These are phyloP conservation scores for Glycine tomentella DNA, from an alignment of 306 rosid species.

Conservation along the genomic window DNA sequence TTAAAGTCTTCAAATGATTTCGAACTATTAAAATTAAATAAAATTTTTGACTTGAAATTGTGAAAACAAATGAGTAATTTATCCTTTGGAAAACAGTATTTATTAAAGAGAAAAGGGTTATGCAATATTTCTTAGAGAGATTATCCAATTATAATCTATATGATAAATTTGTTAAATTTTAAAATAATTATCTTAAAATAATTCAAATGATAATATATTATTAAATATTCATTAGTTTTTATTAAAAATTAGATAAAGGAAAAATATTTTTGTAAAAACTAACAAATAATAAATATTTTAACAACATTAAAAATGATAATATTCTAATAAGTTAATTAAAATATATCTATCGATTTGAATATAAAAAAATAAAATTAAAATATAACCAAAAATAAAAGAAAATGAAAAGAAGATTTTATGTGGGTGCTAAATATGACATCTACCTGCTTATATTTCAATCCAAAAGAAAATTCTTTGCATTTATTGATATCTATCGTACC, in stretches of 20 bases:
- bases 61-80: conserved; percentile 14
- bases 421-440: conserved; percentile 48
- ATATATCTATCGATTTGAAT: background rate
- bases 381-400: conserved; percentile 12
- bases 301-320: background rate
- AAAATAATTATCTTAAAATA: too few relatives aligned
- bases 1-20: conserved; percentile 27
- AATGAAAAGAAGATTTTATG: conserved; percentile 39
- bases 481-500: conserved; percentile 17
- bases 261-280: background rate
- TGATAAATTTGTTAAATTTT: too few relatives aligned
- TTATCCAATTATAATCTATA: too few relatives aligned
- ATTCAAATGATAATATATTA: background rate
- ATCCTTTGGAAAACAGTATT: background rate
- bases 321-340: too few relatives aligned
- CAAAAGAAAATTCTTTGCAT: conserved; percentile 51
- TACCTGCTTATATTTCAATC: conserved; percentile 52
- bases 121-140: too few relatives aligned
- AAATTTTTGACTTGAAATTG: background rate
- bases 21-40: too few relatives aligned
- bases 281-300: background rate
- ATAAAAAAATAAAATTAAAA: background rate
- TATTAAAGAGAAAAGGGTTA: too few relatives aligned
- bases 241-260: background rate
- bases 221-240: background rate